Evolutionary conservation across 2,329 filamentous ascomycete species (phyloP).

Genomic region (Penicillium janthinellum): DNA sequence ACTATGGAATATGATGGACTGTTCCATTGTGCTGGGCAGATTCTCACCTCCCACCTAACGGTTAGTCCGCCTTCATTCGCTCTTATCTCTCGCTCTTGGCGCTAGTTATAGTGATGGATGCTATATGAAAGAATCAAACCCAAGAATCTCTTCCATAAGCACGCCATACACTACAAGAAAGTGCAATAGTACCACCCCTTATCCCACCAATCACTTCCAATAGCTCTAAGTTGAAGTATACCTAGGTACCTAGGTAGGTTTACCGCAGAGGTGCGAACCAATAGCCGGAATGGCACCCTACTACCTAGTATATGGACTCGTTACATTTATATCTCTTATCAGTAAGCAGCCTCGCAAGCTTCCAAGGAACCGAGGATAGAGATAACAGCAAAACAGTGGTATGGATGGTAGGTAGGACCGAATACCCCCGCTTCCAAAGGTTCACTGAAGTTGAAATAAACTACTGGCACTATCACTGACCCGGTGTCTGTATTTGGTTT

Average conservation of each 20-base stretch:
- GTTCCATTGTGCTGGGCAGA: too few species aligned
- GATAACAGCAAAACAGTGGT: too few species aligned
- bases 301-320: too few species aligned
- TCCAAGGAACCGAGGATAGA: too few species aligned
- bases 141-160: not conserved
- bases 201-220: constrained; percentile 10
- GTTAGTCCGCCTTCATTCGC: too few species aligned
- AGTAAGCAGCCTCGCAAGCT: not conserved
- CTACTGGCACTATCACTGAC: not conserved
- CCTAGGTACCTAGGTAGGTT: constrained; percentile 2
- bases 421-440: not conserved
- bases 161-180: not conserved
- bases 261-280: not conserved
- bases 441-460: constrained; percentile 21
- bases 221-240: constrained; percentile 1
- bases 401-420: too few species aligned
- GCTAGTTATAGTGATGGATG: too few species aligned
- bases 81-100: too few species aligned
- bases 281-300: not conserved
- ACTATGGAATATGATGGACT: too few species aligned
- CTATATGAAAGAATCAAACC: too few species aligned
- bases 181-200: not conserved
- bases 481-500: constrained; percentile 10
- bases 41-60: too few species aligned
- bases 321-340: not conserved